Evolutionary conservation across 208 protist species (phyloP), one percentile per base, ranked within the genome.

Genomic region (Crithidia fasciculata): DNA sequence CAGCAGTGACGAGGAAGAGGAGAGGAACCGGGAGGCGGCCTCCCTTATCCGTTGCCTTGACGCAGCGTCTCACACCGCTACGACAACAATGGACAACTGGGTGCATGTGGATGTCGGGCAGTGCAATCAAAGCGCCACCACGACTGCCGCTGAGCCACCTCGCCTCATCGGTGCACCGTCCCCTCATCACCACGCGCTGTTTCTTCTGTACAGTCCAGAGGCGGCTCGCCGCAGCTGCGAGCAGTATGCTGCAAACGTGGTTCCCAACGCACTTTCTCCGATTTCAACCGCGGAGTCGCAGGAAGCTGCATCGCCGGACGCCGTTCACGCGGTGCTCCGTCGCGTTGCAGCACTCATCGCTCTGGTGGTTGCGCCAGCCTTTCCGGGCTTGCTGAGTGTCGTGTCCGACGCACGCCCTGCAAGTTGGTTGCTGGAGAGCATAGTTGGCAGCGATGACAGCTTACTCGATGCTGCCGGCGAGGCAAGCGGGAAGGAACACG

Each of bases 351-450:
- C 59, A 36, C 41, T 68, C 6, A 19, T 79, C 36, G 60, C 67
- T 37, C 40, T 18, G 13, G 53, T 28, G 15, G 19, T 66, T 16
- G 18, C 60, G 5, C 74, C 67, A 36, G 41, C 45, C 41, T 53
- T 79, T 8, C 74, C 67, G 4, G 52, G 5, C n/a, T 4, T 47
- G 18, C 49, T 19, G 47, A 13, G 59, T n/a, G 12, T 74, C 37
- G 19, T 2, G 15, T 45, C 45, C 12, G 71, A 85, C 9, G 44
- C 65, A 8, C 80, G 80, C 5, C 68, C 80, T 28, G 59, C 69
- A 3, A 37, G 37, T 13, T 85, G 80, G 80, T 56, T 85, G n/a
- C 52, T 85, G 19, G 53, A 69, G 49, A 81, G 67, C 75, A 74
- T 85, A 12, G 70, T 59, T 8, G 52, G 77, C 41, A 47, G 55